A percentile compares a stretch with the other conserved stretches of the same genome.
These are phyloP conservation scores for Ustilago crameri DNA, from an alignment of 1,284 basidiomycete species.

Conservation along the genomic window DNA sequence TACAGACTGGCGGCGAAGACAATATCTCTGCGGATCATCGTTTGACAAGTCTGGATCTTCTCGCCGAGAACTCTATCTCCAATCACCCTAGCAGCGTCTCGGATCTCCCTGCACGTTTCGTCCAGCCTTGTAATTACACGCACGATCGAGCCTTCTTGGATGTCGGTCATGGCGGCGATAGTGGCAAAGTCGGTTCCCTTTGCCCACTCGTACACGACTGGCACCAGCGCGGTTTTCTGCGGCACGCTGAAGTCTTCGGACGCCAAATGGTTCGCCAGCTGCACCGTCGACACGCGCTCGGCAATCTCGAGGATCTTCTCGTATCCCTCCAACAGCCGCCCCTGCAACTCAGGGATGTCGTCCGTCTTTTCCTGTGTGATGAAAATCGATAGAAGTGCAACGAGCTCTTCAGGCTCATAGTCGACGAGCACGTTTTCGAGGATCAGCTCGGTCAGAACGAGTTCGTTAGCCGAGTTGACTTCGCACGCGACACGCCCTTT, in stretches of 20 bases:
- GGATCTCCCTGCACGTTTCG: constrained; percentile 94
- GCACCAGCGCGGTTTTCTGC: constrained; percentile 76
- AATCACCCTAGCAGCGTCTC: constrained; percentile 96
- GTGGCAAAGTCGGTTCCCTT: constrained; percentile 97
- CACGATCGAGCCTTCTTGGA: constrained; percentile 96
- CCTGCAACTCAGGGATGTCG: constrained; percentile 80
- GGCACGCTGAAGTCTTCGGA: constrained; percentile 54
- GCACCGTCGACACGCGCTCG: constrained; percentile 83
- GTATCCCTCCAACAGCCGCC: constrained; percentile 78
- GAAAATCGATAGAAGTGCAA: constrained; percentile 95
- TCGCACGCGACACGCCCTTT: constrained; percentile 99
- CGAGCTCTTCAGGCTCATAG: constrained; percentile 94
- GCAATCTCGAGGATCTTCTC: constrained; percentile 82
- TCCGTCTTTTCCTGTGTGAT: constrained; percentile 98
- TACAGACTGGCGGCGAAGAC: constrained; percentile 65
- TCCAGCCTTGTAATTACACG: constrained; percentile 94
- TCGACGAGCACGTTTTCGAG: constrained; percentile 90
- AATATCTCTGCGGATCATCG: constrained; percentile 75
- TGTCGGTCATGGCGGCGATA: constrained; percentile 91
- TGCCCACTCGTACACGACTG: constrained; percentile 99
- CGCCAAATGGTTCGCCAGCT: constrained; percentile 76
- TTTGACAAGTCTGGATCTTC: constrained; percentile 96
- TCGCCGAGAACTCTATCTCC: constrained; percentile 94
- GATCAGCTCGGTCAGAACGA: constrained; percentile 95
- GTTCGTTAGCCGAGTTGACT: constrained; percentile 89